phyloP scores from a whole-genome alignment of 345 rosid species.

The Raphanus raphanistrum region DNA sequence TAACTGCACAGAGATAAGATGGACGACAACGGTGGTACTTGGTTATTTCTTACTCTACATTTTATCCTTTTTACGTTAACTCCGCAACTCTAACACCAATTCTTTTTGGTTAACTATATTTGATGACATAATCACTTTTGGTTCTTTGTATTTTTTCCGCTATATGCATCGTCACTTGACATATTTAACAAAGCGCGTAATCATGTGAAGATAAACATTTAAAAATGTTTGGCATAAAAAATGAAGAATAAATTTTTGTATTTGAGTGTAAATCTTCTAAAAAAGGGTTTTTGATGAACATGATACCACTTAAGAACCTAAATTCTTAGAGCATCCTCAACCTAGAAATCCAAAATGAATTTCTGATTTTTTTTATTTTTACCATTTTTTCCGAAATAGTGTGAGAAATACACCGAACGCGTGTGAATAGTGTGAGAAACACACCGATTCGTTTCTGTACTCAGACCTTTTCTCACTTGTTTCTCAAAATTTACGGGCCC shows the following conservation, averaged over 20 bases:
- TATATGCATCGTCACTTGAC: neutral
- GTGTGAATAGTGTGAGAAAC: too few species aligned
- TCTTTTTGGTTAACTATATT: neutral
- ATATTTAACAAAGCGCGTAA: neutral
- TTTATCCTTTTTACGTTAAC: constrained; percentile 12
- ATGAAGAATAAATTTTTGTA: neutral
- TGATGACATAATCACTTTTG: constrained; percentile 11
- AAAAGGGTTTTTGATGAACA: neutral
- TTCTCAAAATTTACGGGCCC: too few species aligned
- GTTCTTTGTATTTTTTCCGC: neutral
- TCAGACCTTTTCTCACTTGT: too few species aligned
- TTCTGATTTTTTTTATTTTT: too few species aligned
- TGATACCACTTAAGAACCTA: neutral
- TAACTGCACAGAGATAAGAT: neutral
- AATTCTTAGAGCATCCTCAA: too few species aligned
- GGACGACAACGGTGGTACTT: constrained; percentile 21
- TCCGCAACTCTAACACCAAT: neutral
- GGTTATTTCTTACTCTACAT: constrained; percentile 9
- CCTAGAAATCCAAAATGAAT: too few species aligned
- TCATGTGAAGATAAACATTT: neutral
- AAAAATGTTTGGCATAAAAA: neutral
- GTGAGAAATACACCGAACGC: too few species aligned
- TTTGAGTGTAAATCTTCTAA: neutral
- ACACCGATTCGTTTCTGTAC: too few species aligned
- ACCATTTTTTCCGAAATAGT: too few species aligned